Percentiles rank a stretch among this genome's conserved stretches.
These are phyloP conservation scores for Pinus tabuliformis DNA, from an alignment of 75 land plant species.

Conservation along the genomic window DNA sequence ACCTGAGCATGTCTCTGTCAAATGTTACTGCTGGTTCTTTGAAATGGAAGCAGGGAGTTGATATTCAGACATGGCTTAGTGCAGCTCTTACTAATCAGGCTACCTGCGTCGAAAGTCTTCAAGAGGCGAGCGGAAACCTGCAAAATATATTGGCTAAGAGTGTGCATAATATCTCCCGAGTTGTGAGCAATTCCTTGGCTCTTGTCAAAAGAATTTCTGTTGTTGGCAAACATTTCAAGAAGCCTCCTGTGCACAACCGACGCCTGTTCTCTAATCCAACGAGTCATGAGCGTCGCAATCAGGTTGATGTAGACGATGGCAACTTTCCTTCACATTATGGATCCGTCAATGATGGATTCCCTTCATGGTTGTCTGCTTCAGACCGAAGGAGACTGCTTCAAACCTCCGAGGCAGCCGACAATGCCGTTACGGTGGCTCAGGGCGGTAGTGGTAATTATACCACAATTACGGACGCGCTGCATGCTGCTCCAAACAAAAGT, in stretches of 20 bases:
- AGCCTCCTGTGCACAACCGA: conserved; percentile 5
- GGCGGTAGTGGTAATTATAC: too few relatives aligned
- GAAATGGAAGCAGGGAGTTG: not conserved
- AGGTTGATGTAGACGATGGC: too few relatives aligned
- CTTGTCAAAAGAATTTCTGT: conserved; percentile 45
- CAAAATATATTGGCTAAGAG: conserved; percentile 3
- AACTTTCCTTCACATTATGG: too few relatives aligned
- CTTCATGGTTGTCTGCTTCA: conserved; percentile 40
- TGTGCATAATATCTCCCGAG: conserved; percentile 14
- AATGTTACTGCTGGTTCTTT: conserved; percentile 17
- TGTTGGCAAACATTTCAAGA: conserved; percentile 12
- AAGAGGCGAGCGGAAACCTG: conserved; percentile 4
- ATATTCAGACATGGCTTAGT: conserved; percentile 20
- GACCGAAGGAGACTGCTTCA: conserved; percentile 17
- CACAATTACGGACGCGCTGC: too few relatives aligned
- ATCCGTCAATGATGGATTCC: conserved; percentile 18
- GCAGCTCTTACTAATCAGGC: conserved; percentile 59
- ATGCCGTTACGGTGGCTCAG: too few relatives aligned
- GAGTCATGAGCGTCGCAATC: too few relatives aligned
- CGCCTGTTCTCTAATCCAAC: not conserved
- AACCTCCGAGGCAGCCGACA: too few relatives aligned
- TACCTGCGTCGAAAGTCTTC: conserved; percentile 69
- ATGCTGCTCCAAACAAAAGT: too few relatives aligned
- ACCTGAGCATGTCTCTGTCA: conserved; percentile 10
- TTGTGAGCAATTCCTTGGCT: conserved; percentile 43